These are phyloP conservation scores for Hemileccinum rubropunctum DNA, from an alignment of 768 basidiomycete genomes.

Conservation along the genomic window DNA sequence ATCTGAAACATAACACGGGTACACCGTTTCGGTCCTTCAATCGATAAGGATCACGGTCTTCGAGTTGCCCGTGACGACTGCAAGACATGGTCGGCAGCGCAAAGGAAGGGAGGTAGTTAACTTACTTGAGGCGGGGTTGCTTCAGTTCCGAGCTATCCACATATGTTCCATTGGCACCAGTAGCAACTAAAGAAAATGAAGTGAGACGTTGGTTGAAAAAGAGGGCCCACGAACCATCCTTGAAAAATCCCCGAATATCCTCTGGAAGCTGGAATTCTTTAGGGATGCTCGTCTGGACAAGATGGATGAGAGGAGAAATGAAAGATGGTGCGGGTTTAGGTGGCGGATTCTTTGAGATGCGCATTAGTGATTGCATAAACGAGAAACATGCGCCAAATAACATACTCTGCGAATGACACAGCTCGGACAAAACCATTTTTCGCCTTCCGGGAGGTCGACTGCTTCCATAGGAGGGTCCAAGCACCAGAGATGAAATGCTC, in stretches of 20 bases:
- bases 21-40: conserved; percentile 81
- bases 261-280: conserved; percentile 84
- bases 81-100: conserved; percentile 2
- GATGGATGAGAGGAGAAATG: conserved; percentile 68
- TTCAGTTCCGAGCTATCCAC: conserved; percentile 76
- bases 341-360: conserved; percentile 50
- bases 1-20: conserved; percentile 87
- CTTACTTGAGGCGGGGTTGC: conserved; percentile 80
- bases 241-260: conserved; percentile 79
- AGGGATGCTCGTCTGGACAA: conserved; percentile 67
- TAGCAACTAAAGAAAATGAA: conserved; percentile 55
- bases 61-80: conserved; percentile 84
- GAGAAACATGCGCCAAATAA: conserved; percentile 1
- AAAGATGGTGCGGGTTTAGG: conserved; percentile 67
- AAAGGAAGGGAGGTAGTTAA: conserved; percentile 17
- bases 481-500: conserved; percentile 95
- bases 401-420: conserved; percentile 67
- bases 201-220: conserved; percentile 9
- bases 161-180: conserved; percentile 79
- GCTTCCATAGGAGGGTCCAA: conserved; percentile 93
- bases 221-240: conserved; percentile 62
- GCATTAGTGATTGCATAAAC: conserved; percentile 12
- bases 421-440: conserved; percentile 76
- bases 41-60: conserved; percentile 87
- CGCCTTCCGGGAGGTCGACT: conserved; percentile 79